A percentile compares a stretch with the other conserved stretches of the same genome.
These are phyloP conservation scores for Ettlia oleoabundans DNA, from an alignment of 139 green algal species.

Conservation along the genomic window DNA sequence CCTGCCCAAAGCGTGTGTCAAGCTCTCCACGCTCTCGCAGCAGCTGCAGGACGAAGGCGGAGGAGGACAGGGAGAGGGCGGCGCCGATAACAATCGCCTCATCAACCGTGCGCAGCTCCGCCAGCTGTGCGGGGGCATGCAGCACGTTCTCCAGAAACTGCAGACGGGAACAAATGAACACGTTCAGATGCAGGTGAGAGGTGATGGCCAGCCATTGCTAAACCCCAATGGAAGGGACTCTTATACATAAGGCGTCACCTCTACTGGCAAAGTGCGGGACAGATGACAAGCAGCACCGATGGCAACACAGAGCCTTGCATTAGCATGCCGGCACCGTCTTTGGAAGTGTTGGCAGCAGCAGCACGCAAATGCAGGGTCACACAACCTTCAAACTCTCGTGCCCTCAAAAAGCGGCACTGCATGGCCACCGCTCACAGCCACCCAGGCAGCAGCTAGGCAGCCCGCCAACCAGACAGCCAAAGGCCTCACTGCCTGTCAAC, in stretches of 20 bases:
- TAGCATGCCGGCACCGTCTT: not conserved
- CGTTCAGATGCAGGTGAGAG: no score
- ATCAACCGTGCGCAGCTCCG: slow-evolving; percentile 62
- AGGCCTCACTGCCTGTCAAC: not conserved
- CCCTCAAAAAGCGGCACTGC: no score
- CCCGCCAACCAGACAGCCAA: not conserved
- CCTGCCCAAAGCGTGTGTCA: slow-evolving; percentile 82
- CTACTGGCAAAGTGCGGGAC: no score
- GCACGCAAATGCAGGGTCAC: no score
- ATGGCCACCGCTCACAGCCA: not conserved
- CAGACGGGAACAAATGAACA: no score
- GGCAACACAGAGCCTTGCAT: no score
- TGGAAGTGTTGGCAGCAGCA: not conserved
- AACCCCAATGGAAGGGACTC: no score
- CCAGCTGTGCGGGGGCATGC: slow-evolving; percentile 46
- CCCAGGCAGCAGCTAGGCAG: no score
- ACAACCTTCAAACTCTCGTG: no score
- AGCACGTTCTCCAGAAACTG: slow-evolving; percentile 82
- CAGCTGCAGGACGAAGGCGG: slow-evolving; percentile 96
- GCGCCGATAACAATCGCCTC: slow-evolving; percentile 92
- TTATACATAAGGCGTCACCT: no score
- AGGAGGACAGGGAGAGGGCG: slow-evolving; percentile 87
- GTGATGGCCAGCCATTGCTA: no score
- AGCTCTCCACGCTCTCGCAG: slow-evolving; percentile 88
- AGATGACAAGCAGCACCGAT: no score